A percentile compares a stretch with the other conserved stretches of the same genome.
These are phyloP conservation scores for Phylloporus sp. DNA, from an alignment of 1,284 basidiomycete species.

Conservation along the genomic window DNA sequence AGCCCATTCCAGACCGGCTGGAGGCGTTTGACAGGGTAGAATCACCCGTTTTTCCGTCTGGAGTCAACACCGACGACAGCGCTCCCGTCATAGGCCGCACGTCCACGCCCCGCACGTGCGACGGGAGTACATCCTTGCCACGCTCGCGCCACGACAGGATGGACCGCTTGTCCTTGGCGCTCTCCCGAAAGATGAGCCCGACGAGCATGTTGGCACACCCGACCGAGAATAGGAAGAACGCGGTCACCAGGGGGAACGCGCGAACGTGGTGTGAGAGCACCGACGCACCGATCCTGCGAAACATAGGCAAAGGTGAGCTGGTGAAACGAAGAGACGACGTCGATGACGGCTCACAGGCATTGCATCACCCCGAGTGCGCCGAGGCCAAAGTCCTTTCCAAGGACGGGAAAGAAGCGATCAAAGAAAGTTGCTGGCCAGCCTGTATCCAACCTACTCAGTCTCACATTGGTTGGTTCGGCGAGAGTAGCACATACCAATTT, in stretches of 20 bases:
- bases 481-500: slow-evolving; percentile 39
- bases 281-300: slow-evolving; percentile 72
- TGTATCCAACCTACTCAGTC: slow-evolving; percentile 37
- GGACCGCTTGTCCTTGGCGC: slow-evolving; percentile 63
- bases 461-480: not conserved
- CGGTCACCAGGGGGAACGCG: slow-evolving; percentile 77
- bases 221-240: slow-evolving; percentile 85
- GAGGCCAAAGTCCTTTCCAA: slow-evolving; percentile 81
- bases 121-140: slow-evolving; percentile 61
- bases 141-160: slow-evolving; percentile 69
- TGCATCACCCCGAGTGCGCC: slow-evolving; percentile 85
- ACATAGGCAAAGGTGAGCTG: no score
- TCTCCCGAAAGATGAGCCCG: slow-evolving; percentile 74
- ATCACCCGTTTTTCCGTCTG: slow-evolving; percentile 9
- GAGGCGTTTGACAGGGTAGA: slow-evolving; percentile 13
- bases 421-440: slow-evolving; percentile 77
- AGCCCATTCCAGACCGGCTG: slow-evolving; percentile 65
- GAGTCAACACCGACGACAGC: slow-evolving; percentile 14
- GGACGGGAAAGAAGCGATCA: slow-evolving; percentile 80
- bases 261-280: slow-evolving; percentile 58
- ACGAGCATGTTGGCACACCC: slow-evolving; percentile 84
- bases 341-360: slow-evolving; percentile 57
- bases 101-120: slow-evolving; percentile 32
- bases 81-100: slow-evolving; percentile 20
- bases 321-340: no score